These are phyloP conservation scores for Cordyceps cicadae DNA, from an alignment of 2,329 filamentous ascomycete species.

Conservation along the genomic window DNA sequence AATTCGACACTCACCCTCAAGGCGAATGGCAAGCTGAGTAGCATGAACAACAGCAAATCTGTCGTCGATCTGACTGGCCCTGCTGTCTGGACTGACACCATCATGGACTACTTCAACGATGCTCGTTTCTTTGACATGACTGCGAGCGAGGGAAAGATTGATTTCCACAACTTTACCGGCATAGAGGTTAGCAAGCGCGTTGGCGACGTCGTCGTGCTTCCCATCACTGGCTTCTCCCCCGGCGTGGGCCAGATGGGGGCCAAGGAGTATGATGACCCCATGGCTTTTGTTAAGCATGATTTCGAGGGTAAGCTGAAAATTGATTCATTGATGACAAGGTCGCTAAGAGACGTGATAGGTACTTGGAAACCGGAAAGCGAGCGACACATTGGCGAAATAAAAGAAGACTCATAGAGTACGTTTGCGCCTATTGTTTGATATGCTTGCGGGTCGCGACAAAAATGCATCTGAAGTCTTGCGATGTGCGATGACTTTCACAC, in stretches of 20 bases:
- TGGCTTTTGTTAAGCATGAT: constrained; percentile 95
- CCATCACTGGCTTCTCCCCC: constrained; percentile 95
- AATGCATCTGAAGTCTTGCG: constrained; percentile 8
- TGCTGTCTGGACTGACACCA: constrained; percentile 83
- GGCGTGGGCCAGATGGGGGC: constrained; percentile 91
- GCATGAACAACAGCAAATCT: constrained; percentile 50
- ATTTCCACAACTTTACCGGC: constrained; percentile 81
- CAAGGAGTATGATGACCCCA: constrained; percentile 77
- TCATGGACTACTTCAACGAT: constrained; percentile 94
- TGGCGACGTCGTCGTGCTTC: constrained; percentile 86
- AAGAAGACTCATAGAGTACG: constrained; percentile 12
- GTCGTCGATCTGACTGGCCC: constrained; percentile 94
- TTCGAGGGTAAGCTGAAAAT: constrained; percentile 66
- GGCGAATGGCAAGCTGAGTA: constrained; percentile 53
- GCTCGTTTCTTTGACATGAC: constrained; percentile 76
- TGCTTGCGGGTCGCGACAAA: background rate
- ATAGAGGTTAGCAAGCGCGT: constrained; percentile 78
- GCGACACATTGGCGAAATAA: constrained; percentile 55
- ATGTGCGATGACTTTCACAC: constrained; percentile 2
- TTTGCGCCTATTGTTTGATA: background rate
- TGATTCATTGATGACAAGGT: background rate
- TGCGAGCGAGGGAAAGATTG: constrained; percentile 62
- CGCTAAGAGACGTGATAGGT: constrained; percentile 35
- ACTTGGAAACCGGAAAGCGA: constrained; percentile 69
- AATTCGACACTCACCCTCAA: constrained; percentile 70